Evolutionary conservation across 441 rosid species (phyloP).

Genomic region (Populus hybrid): DNA sequence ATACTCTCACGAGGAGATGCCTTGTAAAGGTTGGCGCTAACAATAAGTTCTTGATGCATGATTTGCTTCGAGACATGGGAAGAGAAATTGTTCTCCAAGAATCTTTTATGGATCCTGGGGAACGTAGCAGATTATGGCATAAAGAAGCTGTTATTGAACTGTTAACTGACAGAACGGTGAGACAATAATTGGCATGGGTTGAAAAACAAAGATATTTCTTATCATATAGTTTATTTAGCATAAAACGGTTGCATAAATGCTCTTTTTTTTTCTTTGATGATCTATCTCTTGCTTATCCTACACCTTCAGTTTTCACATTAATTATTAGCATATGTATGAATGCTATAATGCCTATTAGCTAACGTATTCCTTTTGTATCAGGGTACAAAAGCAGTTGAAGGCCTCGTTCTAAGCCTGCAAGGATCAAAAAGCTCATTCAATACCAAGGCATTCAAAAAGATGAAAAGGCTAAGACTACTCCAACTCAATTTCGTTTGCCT

Average conservation of each 20-base stretch:
- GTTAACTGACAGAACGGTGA: not conserved
- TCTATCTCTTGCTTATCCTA: not conserved
- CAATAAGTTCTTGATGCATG: conserved; percentile 20
- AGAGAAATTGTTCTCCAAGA: conserved; percentile 37
- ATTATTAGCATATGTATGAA: not conserved
- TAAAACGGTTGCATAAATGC: not conserved
- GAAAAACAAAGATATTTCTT: not conserved
- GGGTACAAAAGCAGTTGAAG: conserved; percentile 14
- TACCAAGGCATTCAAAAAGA: conserved; percentile 9
- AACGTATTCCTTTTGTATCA: not conserved
- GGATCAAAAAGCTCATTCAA: not conserved
- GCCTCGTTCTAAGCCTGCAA: conserved; percentile 3
- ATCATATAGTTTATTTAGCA: not conserved
- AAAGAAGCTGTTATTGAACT: conserved; percentile 9
- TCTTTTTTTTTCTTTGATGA: not conserved
- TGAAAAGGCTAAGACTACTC: conserved; percentile 15
- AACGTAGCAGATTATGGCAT: conserved; percentile 47
- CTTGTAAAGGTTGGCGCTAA: conserved; percentile 4
- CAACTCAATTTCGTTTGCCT: conserved; percentile 10
- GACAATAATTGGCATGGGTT: not conserved
- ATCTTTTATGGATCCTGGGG: conserved; percentile 26
- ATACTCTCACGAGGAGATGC: conserved; percentile 13
- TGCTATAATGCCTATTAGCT: not conserved
- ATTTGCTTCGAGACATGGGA: conserved; percentile 50
- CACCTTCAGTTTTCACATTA: not conserved